phyloP scores from a whole-genome alignment of 2,329 filamentous ascomycete genomes.

The Trichoderma sp. region DNA sequence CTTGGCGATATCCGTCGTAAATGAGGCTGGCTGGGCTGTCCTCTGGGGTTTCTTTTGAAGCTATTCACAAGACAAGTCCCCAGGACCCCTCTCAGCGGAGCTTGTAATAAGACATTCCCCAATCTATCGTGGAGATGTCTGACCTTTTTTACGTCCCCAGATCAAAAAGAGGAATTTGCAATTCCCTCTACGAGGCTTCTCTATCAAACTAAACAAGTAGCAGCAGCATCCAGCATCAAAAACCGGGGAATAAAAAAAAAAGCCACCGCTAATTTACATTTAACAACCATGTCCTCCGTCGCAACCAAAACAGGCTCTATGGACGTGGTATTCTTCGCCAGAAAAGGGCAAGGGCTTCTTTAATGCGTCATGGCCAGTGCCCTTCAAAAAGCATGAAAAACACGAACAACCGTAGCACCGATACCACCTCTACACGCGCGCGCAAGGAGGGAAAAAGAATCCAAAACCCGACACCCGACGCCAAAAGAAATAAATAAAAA shows the following conservation, averaged over 20 bases:
- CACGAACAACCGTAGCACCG: not conserved
- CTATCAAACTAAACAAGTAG: not conserved
- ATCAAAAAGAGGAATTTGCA: not conserved
- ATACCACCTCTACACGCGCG: conserved; percentile 2
- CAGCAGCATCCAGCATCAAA: not conserved
- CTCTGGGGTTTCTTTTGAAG: not conserved
- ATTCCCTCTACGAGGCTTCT: not conserved
- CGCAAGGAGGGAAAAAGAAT: not conserved
- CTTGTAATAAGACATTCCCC: not conserved
- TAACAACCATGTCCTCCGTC: conserved; percentile 5
- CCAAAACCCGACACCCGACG: too few relatives aligned
- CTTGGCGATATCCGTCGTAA: not conserved
- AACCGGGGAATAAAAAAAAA: not conserved
- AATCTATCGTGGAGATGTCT: not conserved
- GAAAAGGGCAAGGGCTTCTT: not conserved
- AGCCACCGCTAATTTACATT: not conserved
- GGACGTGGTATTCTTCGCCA: not conserved
- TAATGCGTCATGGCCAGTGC: not conserved
- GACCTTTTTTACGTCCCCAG: not conserved
- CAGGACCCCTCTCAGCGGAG: not conserved
- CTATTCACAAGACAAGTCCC: not conserved
- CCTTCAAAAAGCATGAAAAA: not conserved
- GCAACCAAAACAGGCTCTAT: not conserved
- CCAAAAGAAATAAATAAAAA: not conserved
- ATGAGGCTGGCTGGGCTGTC: not conserved